phyloP scores from a whole-genome alignment of 495 filamentous ascomycete species.

The Lasiosphaeriaceae sp. region DNA sequence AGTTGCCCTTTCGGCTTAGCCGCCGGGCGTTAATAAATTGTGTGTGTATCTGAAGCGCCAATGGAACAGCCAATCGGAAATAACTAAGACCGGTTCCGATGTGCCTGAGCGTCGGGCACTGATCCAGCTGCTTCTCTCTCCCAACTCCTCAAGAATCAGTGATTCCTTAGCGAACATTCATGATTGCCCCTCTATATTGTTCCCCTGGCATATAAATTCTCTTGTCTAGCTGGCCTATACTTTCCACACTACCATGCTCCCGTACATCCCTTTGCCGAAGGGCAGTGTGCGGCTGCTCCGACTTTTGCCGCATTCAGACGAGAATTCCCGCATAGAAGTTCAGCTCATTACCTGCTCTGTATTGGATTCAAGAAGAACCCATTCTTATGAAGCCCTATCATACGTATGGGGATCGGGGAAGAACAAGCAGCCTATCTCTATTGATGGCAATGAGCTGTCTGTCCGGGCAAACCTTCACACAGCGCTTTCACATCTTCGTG shows the following conservation, averaged over 20 bases:
- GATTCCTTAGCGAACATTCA: not conserved
- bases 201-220: not conserved
- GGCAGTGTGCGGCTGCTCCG: constrained; percentile 1
- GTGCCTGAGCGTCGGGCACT: not conserved
- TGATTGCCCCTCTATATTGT: not conserved
- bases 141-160: not conserved
- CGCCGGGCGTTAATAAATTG: too few relatives aligned
- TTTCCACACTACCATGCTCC: not conserved
- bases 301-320: not conserved
- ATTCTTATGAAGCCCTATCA: constrained; percentile 4
- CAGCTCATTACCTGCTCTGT: not conserved
- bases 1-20: too few relatives aligned
- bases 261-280: not conserved
- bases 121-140: not conserved
- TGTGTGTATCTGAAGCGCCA: too few relatives aligned
- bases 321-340: not conserved
- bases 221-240: not conserved
- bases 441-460: not conserved
- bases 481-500: not conserved
- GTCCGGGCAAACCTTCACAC: constrained; percentile 2
- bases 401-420: constrained; percentile 4
- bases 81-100: too few relatives aligned
- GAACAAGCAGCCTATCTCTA: not conserved
- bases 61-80: too few relatives aligned
- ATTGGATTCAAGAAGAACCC: constrained; percentile 1